phyloP scores from a whole-genome alignment of 139 green algal genomes.

The Volvox africanus region DNA sequence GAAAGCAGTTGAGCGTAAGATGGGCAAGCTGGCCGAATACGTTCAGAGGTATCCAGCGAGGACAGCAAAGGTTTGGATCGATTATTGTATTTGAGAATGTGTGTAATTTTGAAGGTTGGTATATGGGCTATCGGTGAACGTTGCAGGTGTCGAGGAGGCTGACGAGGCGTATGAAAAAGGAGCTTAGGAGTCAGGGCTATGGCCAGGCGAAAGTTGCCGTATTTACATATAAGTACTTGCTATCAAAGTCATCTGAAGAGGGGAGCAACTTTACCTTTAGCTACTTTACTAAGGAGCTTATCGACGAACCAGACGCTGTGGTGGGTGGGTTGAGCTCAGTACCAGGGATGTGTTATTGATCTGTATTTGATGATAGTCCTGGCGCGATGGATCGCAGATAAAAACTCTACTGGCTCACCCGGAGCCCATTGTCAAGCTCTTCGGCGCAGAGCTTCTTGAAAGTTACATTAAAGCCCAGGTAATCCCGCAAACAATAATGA shows the following conservation, averaged over 20 bases:
- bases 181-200: constrained; percentile 48
- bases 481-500: too few species aligned
- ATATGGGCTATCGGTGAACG: background rate
- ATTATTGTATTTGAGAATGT: background rate
- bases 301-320: constrained; percentile 64
- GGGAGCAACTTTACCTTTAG: constrained; percentile 63
- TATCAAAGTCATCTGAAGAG: constrained; percentile 54
- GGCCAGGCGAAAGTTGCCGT: constrained; percentile 70
- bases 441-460: constrained; percentile 49
- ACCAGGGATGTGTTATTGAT: too few species aligned
- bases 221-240: constrained; percentile 64
- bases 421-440: constrained; percentile 35
- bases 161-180: constrained; percentile 58
- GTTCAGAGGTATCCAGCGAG: constrained; percentile 65
- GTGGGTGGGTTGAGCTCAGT: constrained; percentile 39
- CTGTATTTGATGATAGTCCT: background rate
- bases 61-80: constrained; percentile 61
- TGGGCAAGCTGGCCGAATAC: constrained; percentile 78
- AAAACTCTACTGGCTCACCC: constrained; percentile 54
- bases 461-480: constrained; percentile 51
- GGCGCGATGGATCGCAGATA: constrained; percentile 48
- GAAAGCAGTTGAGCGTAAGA: constrained; percentile 55
- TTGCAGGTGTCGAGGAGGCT: constrained; percentile 68
- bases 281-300: constrained; percentile 70
- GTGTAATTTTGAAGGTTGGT: background rate